These are phyloP conservation scores for Coccomyxa sp. DNA, from an alignment of 139 green algal genomes.

Conservation along the genomic window DNA sequence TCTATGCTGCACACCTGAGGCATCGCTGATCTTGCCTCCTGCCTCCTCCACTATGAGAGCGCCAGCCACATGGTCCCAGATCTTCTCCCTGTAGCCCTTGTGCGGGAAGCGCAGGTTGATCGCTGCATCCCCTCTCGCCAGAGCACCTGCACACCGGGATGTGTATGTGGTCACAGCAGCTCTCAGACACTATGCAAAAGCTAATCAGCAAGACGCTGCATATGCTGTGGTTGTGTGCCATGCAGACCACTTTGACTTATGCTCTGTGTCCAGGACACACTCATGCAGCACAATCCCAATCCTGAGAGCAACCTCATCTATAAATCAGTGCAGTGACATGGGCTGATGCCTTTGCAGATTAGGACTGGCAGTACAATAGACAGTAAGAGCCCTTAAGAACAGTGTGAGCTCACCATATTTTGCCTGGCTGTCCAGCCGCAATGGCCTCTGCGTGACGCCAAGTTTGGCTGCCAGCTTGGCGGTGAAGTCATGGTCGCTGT, in stretches of 20 bases:
- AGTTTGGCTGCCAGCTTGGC: slow-evolving; percentile 46
- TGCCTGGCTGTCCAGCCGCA: slow-evolving; percentile 86
- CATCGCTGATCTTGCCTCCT: slow-evolving; percentile 59
- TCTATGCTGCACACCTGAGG: slow-evolving; percentile 23
- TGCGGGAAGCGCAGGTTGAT: slow-evolving; percentile 91
- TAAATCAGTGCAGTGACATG: neutral
- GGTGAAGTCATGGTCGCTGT: slow-evolving; percentile 73
- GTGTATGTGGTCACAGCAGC: too few relatives aligned
- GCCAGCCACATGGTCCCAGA: slow-evolving; percentile 90
- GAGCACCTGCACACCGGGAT: slow-evolving; percentile 31
- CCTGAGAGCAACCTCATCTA: neutral
- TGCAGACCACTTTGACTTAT: too few relatives aligned
- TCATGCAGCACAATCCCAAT: neutral
- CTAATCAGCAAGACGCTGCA: too few relatives aligned
- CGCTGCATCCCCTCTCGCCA: slow-evolving; percentile 70
- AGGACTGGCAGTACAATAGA: too few relatives aligned
- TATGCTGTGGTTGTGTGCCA: too few relatives aligned
- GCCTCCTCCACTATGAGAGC: slow-evolving; percentile 82
- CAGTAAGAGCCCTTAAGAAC: too few relatives aligned
- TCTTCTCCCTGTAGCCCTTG: slow-evolving; percentile 81
- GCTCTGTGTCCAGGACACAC: too few relatives aligned
- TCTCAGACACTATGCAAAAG: too few relatives aligned
- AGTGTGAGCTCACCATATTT: slow-evolving; percentile 73
- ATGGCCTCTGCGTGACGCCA: slow-evolving; percentile 52
- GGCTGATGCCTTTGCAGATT: neutral